A percentile compares a stretch with the other conserved stretches of the same genome.
These are phyloP conservation scores for Candida sakaeoensis DNA, from an alignment of 805 yeast species.

Conservation along the genomic window DNA sequence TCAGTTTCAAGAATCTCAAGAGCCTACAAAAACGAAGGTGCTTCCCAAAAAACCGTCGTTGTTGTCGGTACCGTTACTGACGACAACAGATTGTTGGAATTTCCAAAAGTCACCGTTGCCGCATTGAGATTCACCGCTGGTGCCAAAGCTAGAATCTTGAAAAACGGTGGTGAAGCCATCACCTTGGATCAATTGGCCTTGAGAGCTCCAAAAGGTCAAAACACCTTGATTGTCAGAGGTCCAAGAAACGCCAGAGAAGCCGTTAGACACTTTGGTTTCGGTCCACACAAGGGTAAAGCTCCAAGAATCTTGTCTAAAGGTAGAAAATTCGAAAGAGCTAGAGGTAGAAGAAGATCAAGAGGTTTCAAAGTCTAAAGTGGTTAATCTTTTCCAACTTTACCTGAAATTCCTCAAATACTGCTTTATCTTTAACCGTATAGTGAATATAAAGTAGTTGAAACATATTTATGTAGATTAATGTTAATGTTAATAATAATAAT, in stretches of 20 bases:
- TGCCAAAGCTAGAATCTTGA: slow-evolving; percentile 95
- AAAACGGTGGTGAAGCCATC: slow-evolving; percentile 99
- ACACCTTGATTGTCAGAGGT: slow-evolving; percentile 97
- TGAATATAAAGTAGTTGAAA: neutral
- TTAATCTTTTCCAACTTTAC: slow-evolving; percentile 1
- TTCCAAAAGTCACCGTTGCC: slow-evolving; percentile 97
- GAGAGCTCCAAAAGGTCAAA: slow-evolving; percentile 99
- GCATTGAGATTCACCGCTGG: slow-evolving; percentile 99
- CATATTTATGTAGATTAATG: neutral
- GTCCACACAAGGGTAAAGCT: slow-evolving; percentile 99
- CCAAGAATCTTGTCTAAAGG: slow-evolving; percentile 97
- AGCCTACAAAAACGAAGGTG: slow-evolving; percentile 77
- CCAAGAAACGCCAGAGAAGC: slow-evolving; percentile 99
- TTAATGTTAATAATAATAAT: too few species aligned
- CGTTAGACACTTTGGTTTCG: slow-evolving; percentile 99
- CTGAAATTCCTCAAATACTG: neutral
- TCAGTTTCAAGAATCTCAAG: slow-evolving; percentile 88
- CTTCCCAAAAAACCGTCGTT: slow-evolving; percentile 88
- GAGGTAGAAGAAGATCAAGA: slow-evolving; percentile 99
- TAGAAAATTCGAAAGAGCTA: slow-evolving; percentile 99
- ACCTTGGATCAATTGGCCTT: slow-evolving; percentile 98
- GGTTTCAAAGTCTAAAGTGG: slow-evolving; percentile 96
- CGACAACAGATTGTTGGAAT: slow-evolving; percentile 87
- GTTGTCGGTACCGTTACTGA: slow-evolving; percentile 99
- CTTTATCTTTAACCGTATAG: neutral